Percentiles rank a stretch among this genome's conserved stretches.
These are phyloP conservation scores for Penicillium sp. DNA, from an alignment of 2,329 filamentous ascomycete genomes.

Conservation along the genomic window DNA sequence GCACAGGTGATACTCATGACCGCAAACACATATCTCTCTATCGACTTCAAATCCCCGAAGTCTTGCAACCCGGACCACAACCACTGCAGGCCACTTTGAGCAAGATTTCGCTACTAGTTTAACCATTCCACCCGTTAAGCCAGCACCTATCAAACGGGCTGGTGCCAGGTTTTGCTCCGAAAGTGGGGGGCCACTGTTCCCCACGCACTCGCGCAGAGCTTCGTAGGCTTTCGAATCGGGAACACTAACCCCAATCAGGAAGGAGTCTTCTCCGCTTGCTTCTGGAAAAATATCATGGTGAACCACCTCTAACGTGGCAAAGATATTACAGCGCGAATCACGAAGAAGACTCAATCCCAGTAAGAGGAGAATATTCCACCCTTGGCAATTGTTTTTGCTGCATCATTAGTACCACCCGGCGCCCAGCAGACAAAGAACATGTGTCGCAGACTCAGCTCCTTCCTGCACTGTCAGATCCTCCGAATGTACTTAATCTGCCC, in stretches of 20 bases:
- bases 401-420: not conserved
- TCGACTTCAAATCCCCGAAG: not conserved
- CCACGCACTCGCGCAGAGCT: slow-evolving; percentile 1
- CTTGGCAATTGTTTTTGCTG: not conserved
- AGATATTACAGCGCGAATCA: not conserved
- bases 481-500: not conserved
- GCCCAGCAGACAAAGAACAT: not conserved
- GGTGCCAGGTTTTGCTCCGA: not conserved
- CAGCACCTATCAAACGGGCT: not conserved
- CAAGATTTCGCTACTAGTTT: too few species aligned
- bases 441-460: not conserved
- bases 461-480: not conserved
- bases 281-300: not conserved
- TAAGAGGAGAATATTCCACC: not conserved
- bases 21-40: not conserved
- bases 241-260: not conserved
- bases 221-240: not conserved
- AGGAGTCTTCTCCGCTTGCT: slow-evolving; percentile 1
- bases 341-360: not conserved
- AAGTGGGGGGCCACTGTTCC: not conserved
- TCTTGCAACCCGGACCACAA: not conserved
- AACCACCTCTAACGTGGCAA: not conserved
- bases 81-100: not conserved
- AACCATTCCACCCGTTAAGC: not conserved
- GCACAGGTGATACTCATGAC: too few species aligned